Conservation (phyloP, 2,329 filamentous ascomycete genomes). For the Ceratocystiopsis minuta region DNA sequence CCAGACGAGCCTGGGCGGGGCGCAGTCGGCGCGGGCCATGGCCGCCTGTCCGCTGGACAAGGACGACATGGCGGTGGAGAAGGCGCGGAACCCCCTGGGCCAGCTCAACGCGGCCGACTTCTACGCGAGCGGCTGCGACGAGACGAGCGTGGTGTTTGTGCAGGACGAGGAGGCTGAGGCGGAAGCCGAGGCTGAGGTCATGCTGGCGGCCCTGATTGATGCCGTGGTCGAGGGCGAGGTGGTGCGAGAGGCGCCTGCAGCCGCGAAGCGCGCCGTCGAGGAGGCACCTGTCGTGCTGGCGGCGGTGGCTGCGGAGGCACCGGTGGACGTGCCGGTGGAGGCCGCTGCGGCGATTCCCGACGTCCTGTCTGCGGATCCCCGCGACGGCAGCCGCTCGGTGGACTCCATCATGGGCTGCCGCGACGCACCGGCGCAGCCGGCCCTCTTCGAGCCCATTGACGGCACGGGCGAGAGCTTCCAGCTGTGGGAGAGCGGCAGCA, state of each 20-base stretch:
- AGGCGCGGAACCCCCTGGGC: constrained; percentile 44
- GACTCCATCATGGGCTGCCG: constrained; percentile 21
- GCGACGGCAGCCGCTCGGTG: constrained; percentile 3
- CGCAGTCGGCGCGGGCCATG: background rate
- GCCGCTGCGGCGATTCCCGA: background rate
- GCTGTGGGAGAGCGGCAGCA: constrained; percentile 53
- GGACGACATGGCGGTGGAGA: constrained; percentile 45
- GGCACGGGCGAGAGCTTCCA: constrained; percentile 44
- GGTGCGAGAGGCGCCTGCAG: background rate
- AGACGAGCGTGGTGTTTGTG: constrained; percentile 36
- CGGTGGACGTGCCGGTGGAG: background rate
- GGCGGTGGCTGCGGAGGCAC: constrained; percentile 7
- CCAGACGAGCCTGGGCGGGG: constrained; percentile 25
- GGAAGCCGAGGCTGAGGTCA: background rate
- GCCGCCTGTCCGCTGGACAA: constrained; percentile 5
- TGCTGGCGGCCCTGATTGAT: constrained; percentile 2
- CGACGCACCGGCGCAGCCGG: constrained; percentile 22
- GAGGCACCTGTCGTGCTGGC: background rate
- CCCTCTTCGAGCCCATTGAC: constrained; percentile 35
- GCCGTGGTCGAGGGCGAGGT: constrained; percentile 9
- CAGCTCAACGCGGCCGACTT: constrained; percentile 52
- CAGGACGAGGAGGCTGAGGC: constrained; percentile 8
- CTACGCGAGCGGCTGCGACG: constrained; percentile 48
- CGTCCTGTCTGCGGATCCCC: no score
- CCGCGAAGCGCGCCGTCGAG: background rate